A percentile compares a stretch with the other conserved stretches of the same genome.
Conservation (phyloP, 768 basidiomycete genomes). For the Mycena capillaripes region DNA sequence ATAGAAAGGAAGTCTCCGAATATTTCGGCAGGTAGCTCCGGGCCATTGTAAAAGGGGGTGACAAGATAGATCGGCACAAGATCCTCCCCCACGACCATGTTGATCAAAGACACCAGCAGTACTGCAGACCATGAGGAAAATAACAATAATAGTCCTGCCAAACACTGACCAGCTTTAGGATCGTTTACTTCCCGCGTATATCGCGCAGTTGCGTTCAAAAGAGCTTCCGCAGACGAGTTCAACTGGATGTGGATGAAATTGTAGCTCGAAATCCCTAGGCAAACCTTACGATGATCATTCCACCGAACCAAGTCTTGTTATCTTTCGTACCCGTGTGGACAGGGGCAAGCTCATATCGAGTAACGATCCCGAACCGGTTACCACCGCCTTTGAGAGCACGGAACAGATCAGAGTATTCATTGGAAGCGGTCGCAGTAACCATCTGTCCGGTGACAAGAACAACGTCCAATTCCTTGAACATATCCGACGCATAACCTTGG, state of each 20-base stretch:
- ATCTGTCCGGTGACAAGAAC: constrained; percentile 56
- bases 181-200: constrained; percentile 53
- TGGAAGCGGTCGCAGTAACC: constrained; percentile 57
- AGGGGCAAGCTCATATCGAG: constrained; percentile 56
- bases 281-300: constrained; percentile 49
- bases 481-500: constrained; percentile 57
- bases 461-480: constrained; percentile 55
- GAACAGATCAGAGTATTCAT: constrained; percentile 59
- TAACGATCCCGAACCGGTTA: constrained; percentile 61
- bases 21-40: constrained; percentile 47
- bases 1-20: constrained; percentile 58
- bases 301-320: constrained; percentile 56
- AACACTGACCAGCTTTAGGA: constrained; percentile 52
- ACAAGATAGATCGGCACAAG: constrained; percentile 44
- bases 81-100: constrained; percentile 40
- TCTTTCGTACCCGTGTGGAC: constrained; percentile 54
- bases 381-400: constrained; percentile 61
- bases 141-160: background rate
- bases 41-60: constrained; percentile 54
- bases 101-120: constrained; percentile 42
- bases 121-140: constrained; percentile 38
- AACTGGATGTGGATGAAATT: background rate
- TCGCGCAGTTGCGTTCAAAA: constrained; percentile 53
- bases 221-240: constrained; percentile 53
- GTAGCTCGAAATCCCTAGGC: background rate